Base-by-base conservation (phyloP, 176 grass and related monocot species). In the Hordeum marinum region DNA sequence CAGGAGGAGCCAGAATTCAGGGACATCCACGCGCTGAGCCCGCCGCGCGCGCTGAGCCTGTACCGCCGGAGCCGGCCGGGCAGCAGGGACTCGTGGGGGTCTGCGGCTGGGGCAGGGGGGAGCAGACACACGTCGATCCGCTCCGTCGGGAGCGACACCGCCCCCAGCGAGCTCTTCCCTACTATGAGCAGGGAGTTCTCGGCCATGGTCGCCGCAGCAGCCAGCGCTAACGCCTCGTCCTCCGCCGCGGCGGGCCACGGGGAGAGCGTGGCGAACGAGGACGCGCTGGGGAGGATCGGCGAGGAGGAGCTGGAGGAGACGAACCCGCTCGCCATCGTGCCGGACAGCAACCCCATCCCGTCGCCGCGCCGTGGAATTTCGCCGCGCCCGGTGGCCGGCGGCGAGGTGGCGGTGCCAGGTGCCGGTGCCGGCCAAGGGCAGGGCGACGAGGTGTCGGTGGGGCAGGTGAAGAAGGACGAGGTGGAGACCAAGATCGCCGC, bases 401-500 rank as follows among this genome's bases (percentile, higher is more conserved):
- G 13, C 12, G 89, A 75, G 36, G 2, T 32, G 34, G 31, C 20
- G 46, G 43, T 37, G 34, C 42, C 62, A 0, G 18, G 42, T 78
- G 5, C 15, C 13, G 18, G 42, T 78, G 5, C 15, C 18, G 20
- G 27, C 11, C 36, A 26, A 36, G 55, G 63, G 7, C 32, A 29
- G 46, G 59, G 63, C n/a, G 83, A 25, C 15, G 78, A 69, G 10
- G 61, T 94, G 59, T 93, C 96, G 40, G 86, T 99, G 39, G 87
- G 85, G 36, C 86, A 84, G 84, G 96, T 99, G 75, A 99, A 89
- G 88, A 94, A 89, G 90, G 96, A 94, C 78, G 96, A 99, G 88
- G 88, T 93, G 40, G 96, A 99, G 84, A 92, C 76, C 74, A 99
- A 99, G 91, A 96, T 99, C 80, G 78, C 93, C 41, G 96, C 96